Evolutionary conservation across 345 rosid genomes (phyloP).

Genomic region (Citrus sp.): DNA sequence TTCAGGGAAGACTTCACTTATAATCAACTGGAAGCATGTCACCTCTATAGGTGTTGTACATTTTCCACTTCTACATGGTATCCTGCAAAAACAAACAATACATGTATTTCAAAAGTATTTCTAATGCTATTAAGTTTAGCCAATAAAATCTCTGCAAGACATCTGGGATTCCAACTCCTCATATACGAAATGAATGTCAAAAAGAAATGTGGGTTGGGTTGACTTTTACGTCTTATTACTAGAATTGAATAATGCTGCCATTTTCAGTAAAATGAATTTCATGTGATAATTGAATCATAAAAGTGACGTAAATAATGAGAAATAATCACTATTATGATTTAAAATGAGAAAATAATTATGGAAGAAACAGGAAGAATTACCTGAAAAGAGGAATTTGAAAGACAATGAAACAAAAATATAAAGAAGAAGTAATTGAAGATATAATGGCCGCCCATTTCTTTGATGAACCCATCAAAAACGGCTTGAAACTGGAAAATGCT

Average conservation of each 20-base stretch:
- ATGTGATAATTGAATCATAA: background rate
- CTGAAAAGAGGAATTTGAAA: slow-evolving; percentile 90
- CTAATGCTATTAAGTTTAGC: too few species aligned
- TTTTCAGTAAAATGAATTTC: background rate
- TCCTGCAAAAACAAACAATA: slow-evolving; percentile 30
- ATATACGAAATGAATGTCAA: too few species aligned
- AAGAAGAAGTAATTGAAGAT: slow-evolving; percentile 44
- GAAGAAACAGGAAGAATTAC: slow-evolving; percentile 25
- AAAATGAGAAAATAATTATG: background rate
- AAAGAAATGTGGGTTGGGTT: background rate
- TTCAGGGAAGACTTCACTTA: slow-evolving; percentile 46
- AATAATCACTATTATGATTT: background rate
- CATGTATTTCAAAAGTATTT: background rate
- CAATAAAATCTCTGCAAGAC: too few species aligned
- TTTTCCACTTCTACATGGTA: slow-evolving; percentile 61
- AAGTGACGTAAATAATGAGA: background rate
- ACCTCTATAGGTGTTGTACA: slow-evolving; percentile 72
- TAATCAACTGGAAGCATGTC: slow-evolving; percentile 55
- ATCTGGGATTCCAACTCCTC: background rate
- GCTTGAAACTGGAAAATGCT: background rate
- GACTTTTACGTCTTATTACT: too few species aligned
- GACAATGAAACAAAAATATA: slow-evolving; percentile 50
- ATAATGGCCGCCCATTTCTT: slow-evolving; percentile 56
- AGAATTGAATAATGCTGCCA: background rate
- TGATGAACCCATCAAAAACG: slow-evolving; percentile 32